These are phyloP conservation scores for Kickxella alabastrina DNA, from an alignment of 192 early-diverging fungal genomes.

Conservation along the genomic window DNA sequence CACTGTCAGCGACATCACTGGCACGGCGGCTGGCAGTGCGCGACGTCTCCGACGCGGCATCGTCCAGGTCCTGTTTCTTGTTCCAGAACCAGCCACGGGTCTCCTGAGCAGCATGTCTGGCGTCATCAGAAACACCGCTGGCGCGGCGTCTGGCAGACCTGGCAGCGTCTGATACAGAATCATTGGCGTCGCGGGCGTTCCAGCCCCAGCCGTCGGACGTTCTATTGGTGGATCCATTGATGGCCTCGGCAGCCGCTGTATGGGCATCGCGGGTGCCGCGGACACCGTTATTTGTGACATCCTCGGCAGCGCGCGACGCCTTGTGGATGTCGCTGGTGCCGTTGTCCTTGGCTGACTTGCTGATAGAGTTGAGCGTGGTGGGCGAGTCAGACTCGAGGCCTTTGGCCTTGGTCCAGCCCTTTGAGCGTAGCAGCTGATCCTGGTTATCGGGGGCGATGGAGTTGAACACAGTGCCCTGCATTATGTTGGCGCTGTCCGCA, in stretches of 20 bases:
- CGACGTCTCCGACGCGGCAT: not conserved
- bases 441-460: not conserved
- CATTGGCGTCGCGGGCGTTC: not conserved
- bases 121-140: not conserved
- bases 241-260: not conserved
- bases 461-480: not conserved
- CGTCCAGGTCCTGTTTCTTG: slow-evolving; percentile 14
- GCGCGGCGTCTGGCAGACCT: not conserved
- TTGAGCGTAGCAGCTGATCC: not conserved
- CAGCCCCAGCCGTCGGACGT: not conserved
- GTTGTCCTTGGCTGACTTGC: not conserved
- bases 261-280: not conserved
- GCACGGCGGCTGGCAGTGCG: not conserved
- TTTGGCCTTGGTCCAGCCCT: not conserved
- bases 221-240: not conserved
- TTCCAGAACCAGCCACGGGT: slow-evolving; percentile 9
- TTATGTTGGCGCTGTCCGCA: not conserved
- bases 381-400: slow-evolving; percentile 2
- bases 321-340: not conserved
- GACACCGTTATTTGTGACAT: not conserved
- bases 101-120: not conserved
- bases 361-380: slow-evolving; percentile 9
- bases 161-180: not conserved
- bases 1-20: not conserved
- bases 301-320: not conserved